Base-by-base conservation (phyloP, 371 early-diverging fungal genomes). In the Rhizopus delemar region DNA sequence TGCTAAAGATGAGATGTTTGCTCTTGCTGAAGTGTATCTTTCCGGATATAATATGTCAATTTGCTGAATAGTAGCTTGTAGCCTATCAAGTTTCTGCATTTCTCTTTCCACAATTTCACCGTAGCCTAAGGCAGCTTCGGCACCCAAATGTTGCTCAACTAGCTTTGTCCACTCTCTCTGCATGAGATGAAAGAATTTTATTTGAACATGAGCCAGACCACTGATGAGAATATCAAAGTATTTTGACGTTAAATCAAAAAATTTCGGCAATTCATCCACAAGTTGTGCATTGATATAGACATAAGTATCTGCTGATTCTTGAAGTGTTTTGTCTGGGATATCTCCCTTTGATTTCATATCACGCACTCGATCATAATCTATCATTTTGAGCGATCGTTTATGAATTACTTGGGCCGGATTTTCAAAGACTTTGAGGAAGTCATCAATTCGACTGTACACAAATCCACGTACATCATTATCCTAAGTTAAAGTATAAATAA, bases 331-430 rank as follows among this genome's bases (percentile, higher is more conserved):
- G 57, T 87, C 87, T 8, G 81, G 78, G 53, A 75, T 71, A 46
- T 88, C 85, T 0, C 86, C 87, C 56, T 77, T 84, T 12, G 74
- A 78, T 54, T 78, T 81, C 59, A 86, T 74, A 55, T 74, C 78
- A 31, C 75, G 71, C 2, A 75, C 84, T 15, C 89, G 80, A 61
- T 91, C 90, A 67, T 86, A 88, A 64, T 93, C 93, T 31, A 93
- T 62, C 43, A 86, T 60, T 60, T 93, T 93, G 54, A 84, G 78
- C 7, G 86, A 86, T 4, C 93, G 77, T 61, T 93, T 93, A 61
- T 81, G 81, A 68, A 91, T 90, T n/a, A 93, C 84, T 56, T 86
- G 81, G 36, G 73, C 63, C 3, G 91, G 91, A n/a, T 85, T 86
- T 45, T 85, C 79, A 66, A 88, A 90, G 22, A 77, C 71, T 22